These are phyloP conservation scores for Talaromyces sp. DNA, from an alignment of 2,329 filamentous ascomycete genomes.

Conservation along the genomic window DNA sequence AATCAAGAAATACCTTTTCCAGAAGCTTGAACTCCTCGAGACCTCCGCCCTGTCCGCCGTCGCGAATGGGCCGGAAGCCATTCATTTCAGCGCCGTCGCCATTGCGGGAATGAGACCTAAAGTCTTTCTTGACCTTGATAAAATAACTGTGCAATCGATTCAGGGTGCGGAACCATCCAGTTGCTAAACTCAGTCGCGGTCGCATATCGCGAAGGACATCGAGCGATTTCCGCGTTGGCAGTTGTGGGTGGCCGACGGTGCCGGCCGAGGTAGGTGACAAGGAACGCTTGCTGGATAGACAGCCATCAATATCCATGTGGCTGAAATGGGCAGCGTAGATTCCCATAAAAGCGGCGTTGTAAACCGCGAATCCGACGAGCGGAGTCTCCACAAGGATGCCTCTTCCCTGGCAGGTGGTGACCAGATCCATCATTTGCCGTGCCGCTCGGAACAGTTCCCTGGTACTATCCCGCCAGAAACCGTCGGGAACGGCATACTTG, in stretches of 20 bases:
- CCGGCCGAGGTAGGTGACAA: slow-evolving; percentile 14
- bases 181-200: slow-evolving; percentile 34
- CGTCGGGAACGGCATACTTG: slow-evolving; percentile 38
- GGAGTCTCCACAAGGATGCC: slow-evolving; percentile 51
- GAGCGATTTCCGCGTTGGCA: slow-evolving; percentile 32
- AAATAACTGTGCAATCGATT: slow-evolving; percentile 39
- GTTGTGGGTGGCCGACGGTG: slow-evolving; percentile 26
- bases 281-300: slow-evolving; percentile 33
- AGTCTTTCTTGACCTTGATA: slow-evolving; percentile 34
- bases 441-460: slow-evolving; percentile 48
- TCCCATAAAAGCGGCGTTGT: slow-evolving; percentile 48
- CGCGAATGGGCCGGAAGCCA: slow-evolving; percentile 26
- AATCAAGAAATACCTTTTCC: slow-evolving; percentile 37
- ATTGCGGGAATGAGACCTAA: slow-evolving; percentile 29
- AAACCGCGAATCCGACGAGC: slow-evolving; percentile 51
- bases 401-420: slow-evolving; percentile 47
- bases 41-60: slow-evolving; percentile 27
- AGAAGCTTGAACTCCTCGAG: slow-evolving; percentile 37
- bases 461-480: slow-evolving; percentile 50
- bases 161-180: slow-evolving; percentile 40
- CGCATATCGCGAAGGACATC: slow-evolving; percentile 39
- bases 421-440: slow-evolving; percentile 49
- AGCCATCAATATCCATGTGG: slow-evolving; percentile 51
- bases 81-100: slow-evolving; percentile 24
- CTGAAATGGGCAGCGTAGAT: slow-evolving; percentile 52